phyloP scores from a whole-genome alignment of 2,329 filamentous ascomycete species.

The Ophidiomyces ophidiicola region DNA sequence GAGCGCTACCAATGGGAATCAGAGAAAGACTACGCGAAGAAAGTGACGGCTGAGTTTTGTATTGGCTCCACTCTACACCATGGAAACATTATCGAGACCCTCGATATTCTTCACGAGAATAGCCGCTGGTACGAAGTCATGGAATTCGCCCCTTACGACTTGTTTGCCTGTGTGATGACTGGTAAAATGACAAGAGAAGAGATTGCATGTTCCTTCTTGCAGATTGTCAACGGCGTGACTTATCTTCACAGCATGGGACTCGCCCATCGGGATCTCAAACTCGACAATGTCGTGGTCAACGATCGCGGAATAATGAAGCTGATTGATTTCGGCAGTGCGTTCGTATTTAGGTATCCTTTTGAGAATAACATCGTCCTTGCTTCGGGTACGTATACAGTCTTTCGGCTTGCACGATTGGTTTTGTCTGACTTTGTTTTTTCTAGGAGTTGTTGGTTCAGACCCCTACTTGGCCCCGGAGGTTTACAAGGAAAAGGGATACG shows the following conservation, averaged over 20 bases:
- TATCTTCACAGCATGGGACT: slow-evolving; percentile 93
- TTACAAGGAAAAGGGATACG: slow-evolving; percentile 90
- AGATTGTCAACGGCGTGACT: slow-evolving; percentile 86
- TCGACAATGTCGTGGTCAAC: slow-evolving; percentile 97
- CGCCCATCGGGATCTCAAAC: slow-evolving; percentile 85
- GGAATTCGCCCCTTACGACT: slow-evolving; percentile 92
- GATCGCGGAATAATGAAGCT: slow-evolving; percentile 97
- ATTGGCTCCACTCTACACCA: slow-evolving; percentile 94
- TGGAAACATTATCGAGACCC: slow-evolving; percentile 94
- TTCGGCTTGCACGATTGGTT: neutral
- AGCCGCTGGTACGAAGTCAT: slow-evolving; percentile 96
- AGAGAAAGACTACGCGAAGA: slow-evolving; percentile 93
- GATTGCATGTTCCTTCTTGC: slow-evolving; percentile 78
- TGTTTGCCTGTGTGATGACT: slow-evolving; percentile 98
- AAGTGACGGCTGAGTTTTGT: slow-evolving; percentile 95
- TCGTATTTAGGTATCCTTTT: slow-evolving; percentile 94
- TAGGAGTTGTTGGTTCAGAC: slow-evolving; percentile 73
- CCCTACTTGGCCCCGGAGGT: slow-evolving; percentile 95
- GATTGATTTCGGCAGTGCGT: slow-evolving; percentile 95
- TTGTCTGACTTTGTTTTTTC: slow-evolving; percentile 1
- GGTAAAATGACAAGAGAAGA: slow-evolving; percentile 92
- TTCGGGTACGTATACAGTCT: slow-evolving; percentile 48
- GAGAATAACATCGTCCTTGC: slow-evolving; percentile 76
- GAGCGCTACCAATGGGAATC: slow-evolving; percentile 85
- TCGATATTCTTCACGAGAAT: slow-evolving; percentile 93